Percentiles rank a stretch among this genome's conserved stretches.
Conservation (phyloP, 768 basidiomycete genomes). For the Hypholoma fasciculare region DNA sequence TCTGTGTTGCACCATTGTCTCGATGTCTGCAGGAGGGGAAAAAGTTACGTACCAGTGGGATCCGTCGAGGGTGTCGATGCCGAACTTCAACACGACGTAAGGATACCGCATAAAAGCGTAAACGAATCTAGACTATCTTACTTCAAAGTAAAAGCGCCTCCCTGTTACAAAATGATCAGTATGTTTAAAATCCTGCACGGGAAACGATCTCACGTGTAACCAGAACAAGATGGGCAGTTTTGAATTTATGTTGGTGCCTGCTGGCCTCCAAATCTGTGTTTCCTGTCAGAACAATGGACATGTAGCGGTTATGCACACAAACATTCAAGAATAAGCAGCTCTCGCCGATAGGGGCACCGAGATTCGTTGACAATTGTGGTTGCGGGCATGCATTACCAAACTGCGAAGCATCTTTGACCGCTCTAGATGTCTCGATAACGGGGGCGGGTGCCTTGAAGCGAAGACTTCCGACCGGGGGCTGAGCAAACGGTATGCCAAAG, state of each 20-base stretch:
- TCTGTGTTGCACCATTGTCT: slow-evolving; percentile 25
- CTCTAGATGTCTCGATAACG: slow-evolving; percentile 30
- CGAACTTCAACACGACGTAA: slow-evolving; percentile 23
- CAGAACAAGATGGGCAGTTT: slow-evolving; percentile 38
- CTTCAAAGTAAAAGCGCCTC: slow-evolving; percentile 48
- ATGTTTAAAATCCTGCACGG: background rate
- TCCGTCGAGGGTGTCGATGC: slow-evolving; percentile 41
- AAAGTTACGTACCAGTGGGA: slow-evolving; percentile 41
- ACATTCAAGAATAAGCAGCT: slow-evolving; percentile 60
- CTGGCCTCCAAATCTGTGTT: slow-evolving; percentile 35
- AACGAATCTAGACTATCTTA: slow-evolving; percentile 12
- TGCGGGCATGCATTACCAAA: slow-evolving; percentile 63
- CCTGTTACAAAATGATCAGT: slow-evolving; percentile 27
- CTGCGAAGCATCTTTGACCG: slow-evolving; percentile 39
- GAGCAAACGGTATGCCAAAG: slow-evolving; percentile 62
- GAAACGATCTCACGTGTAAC: slow-evolving; percentile 30
- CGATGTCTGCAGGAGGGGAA: background rate
- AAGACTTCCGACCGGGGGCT: slow-evolving; percentile 53
- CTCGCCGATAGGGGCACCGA: slow-evolving; percentile 46
- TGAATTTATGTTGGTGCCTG: slow-evolving; percentile 22
- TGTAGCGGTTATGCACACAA: slow-evolving; percentile 6
- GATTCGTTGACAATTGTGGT: slow-evolving; percentile 21
- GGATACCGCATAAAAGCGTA: no score
- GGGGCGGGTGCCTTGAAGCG: slow-evolving; percentile 58
- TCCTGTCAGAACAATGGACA: background rate